These are phyloP conservation scores for Durotheca rogersii DNA, from an alignment of 495 filamentous ascomycete species.

Conservation along the genomic window DNA sequence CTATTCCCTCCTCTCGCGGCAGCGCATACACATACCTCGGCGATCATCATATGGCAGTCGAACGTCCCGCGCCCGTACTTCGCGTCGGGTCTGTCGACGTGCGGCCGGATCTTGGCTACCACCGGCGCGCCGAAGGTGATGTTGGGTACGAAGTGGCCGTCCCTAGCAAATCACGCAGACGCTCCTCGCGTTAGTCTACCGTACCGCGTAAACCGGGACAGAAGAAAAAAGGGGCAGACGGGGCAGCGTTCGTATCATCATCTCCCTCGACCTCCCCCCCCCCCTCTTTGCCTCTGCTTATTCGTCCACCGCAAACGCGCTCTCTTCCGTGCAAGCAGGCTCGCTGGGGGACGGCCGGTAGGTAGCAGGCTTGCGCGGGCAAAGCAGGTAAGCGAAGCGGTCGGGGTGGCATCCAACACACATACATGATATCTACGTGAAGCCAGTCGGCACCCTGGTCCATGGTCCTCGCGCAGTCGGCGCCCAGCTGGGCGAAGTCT, in stretches of 20 bases:
- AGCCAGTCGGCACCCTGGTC: constrained; percentile 84
- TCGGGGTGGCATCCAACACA: constrained; percentile 4
- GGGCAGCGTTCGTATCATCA: too few species aligned
- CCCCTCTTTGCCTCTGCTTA: too few species aligned
- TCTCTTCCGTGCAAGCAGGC: not conserved
- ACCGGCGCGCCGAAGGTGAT: constrained; percentile 94
- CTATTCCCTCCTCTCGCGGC: not conserved
- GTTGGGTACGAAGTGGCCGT: constrained; percentile 97
- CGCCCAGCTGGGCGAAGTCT: constrained; percentile 85
- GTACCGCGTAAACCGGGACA: not conserved
- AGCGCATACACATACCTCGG: constrained; percentile 66
- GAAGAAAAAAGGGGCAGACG: too few species aligned
- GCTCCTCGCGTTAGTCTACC: not conserved
- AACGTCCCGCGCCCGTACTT: constrained; percentile 80
- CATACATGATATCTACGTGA: constrained; percentile 83
- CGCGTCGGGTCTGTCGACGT: constrained; percentile 61
- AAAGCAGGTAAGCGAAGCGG: not conserved
- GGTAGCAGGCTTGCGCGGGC: not conserved
- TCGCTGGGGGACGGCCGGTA: not conserved
- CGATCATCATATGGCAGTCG: constrained; percentile 99
- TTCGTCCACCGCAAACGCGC: too few species aligned
- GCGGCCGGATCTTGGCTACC: constrained; percentile 84
- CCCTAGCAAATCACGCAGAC: constrained; percentile 41
- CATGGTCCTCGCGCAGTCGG: constrained; percentile 81
- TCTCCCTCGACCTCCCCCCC: too few species aligned